Evolutionary conservation across 306 rosid species (phyloP).

Genomic region (Trifolium dubium): DNA sequence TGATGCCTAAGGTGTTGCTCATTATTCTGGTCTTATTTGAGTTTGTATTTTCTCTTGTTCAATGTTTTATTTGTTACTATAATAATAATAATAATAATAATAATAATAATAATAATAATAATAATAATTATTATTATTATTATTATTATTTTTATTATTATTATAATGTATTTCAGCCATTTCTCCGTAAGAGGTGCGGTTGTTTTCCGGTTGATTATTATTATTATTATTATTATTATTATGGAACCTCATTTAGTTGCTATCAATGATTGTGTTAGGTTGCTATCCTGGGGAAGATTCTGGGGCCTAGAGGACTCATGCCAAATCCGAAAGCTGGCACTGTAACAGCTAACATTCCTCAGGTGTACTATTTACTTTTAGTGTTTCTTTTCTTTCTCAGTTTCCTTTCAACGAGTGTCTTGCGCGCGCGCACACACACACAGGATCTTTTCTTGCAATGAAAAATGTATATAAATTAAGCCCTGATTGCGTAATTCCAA

Average conservation of each 20-base stretch:
- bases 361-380: slow-evolving; percentile 54
- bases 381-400: slow-evolving; percentile 11
- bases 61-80: not conserved
- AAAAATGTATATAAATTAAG: slow-evolving; percentile 4
- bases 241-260: slow-evolving; percentile 38
- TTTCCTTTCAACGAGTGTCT: not conserved
- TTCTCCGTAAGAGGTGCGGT: too few species aligned
- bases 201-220: too few species aligned
- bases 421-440: not conserved
- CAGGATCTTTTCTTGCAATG: slow-evolving; percentile 19
- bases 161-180: too few species aligned
- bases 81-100: too few species aligned
- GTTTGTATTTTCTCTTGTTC: slow-evolving; percentile 4
- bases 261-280: slow-evolving; percentile 62
- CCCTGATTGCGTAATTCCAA: not conserved
- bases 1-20: slow-evolving; percentile 97
- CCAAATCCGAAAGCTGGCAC: slow-evolving; percentile 99
- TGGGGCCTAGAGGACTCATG: slow-evolving; percentile 99
- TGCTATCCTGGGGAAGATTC: slow-evolving; percentile 94
- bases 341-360: slow-evolving; percentile 92
- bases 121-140: too few species aligned
- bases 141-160: too few species aligned
- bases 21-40: slow-evolving; percentile 39
- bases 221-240: too few species aligned
- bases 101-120: too few species aligned